Percentiles rank a stretch among this genome's conserved stretches.
Conservation (phyloP, 2,329 filamentous ascomycete genomes). For the Chaetoscypha palmicola region DNA sequence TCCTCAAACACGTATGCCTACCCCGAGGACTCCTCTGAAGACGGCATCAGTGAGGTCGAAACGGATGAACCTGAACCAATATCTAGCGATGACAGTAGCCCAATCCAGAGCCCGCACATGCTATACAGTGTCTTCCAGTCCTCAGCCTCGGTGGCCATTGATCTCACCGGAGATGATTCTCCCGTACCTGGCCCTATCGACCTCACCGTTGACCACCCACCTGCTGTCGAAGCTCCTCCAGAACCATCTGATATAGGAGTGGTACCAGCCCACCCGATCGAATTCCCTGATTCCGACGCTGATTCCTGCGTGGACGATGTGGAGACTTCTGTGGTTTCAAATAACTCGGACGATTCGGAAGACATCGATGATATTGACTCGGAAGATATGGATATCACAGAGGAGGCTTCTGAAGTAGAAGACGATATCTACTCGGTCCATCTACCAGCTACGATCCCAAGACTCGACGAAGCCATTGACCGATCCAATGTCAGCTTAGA, state of each 20-base stretch:
- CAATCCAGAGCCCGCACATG: slow-evolving; percentile 19
- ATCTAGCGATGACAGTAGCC: slow-evolving; percentile 25
- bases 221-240: background rate
- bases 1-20: slow-evolving; percentile 20
- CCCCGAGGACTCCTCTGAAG: slow-evolving; percentile 25
- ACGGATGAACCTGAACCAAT: slow-evolving; percentile 13
- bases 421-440: too few relatives aligned
- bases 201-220: slow-evolving; percentile 7
- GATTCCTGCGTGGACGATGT: slow-evolving; percentile 1
- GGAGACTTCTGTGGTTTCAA: slow-evolving; percentile 2
- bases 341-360: slow-evolving; percentile 7
- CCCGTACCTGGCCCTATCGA: slow-evolving; percentile 8
- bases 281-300: slow-evolving; percentile 15
- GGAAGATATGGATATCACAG: background rate
- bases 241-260: slow-evolving; percentile 4
- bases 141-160: slow-evolving; percentile 24
- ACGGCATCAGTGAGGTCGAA: slow-evolving; percentile 24
- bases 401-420: background rate
- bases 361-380: slow-evolving; percentile 11
- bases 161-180: slow-evolving; percentile 28
- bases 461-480: slow-evolving; percentile 1
- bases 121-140: slow-evolving; percentile 15
- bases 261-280: slow-evolving; percentile 4
- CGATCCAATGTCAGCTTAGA: slow-evolving; percentile 7
- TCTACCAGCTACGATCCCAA: too few relatives aligned